These are phyloP conservation scores for Ceratocystis huliohia DNA, from an alignment of 2,329 filamentous ascomycete genomes.

Conservation along the genomic window DNA sequence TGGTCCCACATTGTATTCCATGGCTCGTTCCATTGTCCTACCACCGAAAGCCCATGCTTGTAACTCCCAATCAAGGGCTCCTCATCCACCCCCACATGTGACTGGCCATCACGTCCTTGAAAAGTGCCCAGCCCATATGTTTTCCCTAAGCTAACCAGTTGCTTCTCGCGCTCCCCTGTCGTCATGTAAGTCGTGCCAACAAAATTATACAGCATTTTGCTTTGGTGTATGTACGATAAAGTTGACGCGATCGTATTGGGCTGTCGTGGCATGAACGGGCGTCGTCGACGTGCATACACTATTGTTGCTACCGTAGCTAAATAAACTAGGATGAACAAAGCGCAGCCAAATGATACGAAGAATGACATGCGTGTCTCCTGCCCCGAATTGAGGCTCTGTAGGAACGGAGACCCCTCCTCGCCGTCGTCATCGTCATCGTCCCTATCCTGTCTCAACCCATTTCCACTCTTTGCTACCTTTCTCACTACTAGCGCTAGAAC, in stretches of 20 bases:
- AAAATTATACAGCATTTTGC: constrained; percentile 66
- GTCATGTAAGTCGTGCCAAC: constrained; percentile 54
- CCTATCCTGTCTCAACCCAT: not conserved
- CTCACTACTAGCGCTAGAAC: not conserved
- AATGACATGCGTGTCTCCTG: constrained; percentile 53
- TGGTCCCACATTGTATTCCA: constrained; percentile 5
- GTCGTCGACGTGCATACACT: constrained; percentile 49
- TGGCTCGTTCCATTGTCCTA: constrained; percentile 21
- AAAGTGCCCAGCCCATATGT: constrained; percentile 71
- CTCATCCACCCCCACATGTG: constrained; percentile 66
- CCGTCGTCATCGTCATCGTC: constrained; percentile 13
- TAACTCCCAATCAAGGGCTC: constrained; percentile 56
- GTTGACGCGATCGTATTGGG: constrained; percentile 67
- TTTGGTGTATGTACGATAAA: constrained; percentile 66
- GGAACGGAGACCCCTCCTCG: constrained; percentile 19
- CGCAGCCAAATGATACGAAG: constrained; percentile 50
- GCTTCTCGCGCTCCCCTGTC: constrained; percentile 47
- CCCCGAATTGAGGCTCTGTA: constrained; percentile 34
- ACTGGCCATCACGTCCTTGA: constrained; percentile 55
- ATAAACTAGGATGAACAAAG: constrained; percentile 52
- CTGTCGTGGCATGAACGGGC: constrained; percentile 63
- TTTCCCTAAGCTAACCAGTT: constrained; percentile 48
- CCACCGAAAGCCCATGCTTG: constrained; percentile 45
- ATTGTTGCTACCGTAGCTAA: constrained; percentile 46
- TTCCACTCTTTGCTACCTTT: no score